Evolutionary conservation across 1,139 yeast genomes (phyloP).

Genomic region (Geotrichum aggregatum): DNA sequence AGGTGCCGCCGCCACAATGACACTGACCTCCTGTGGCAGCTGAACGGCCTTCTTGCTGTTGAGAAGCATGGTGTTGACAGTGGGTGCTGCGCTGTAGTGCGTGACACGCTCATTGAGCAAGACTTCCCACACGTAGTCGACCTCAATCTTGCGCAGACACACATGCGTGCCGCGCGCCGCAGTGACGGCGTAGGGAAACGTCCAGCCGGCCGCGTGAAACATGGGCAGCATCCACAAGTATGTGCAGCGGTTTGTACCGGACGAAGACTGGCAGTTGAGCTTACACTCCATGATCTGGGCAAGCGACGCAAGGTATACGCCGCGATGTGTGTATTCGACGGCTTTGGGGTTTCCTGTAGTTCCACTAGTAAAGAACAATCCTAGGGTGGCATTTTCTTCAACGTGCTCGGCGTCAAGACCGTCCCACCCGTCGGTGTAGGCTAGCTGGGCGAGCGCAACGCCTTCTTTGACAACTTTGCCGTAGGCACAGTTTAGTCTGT

Average conservation of each 20-base stretch:
- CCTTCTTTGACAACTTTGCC: slow-evolving; percentile 33
- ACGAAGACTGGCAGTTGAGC: slow-evolving; percentile 35
- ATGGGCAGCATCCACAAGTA: slow-evolving; percentile 42
- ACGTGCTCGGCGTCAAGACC: slow-evolving; percentile 31
- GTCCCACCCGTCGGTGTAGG: slow-evolving; percentile 26
- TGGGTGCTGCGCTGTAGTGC: slow-evolving; percentile 42
- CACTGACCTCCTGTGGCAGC: slow-evolving; percentile 34
- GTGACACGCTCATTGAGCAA: slow-evolving; percentile 35
- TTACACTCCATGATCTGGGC: slow-evolving; percentile 37
- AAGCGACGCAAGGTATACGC: slow-evolving; percentile 37
- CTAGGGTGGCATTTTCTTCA: slow-evolving; percentile 35
- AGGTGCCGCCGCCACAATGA: slow-evolving; percentile 42
- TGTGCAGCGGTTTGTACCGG: slow-evolving; percentile 35
- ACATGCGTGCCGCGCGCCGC: slow-evolving; percentile 41
- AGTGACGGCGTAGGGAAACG: slow-evolving; percentile 41
- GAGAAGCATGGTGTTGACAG: slow-evolving; percentile 40
- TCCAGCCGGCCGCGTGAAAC: slow-evolving; percentile 44
- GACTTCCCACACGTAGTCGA: slow-evolving; percentile 38
- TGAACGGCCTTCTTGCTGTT: slow-evolving; percentile 35
- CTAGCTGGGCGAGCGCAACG: slow-evolving; percentile 22
- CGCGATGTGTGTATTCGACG: slow-evolving; percentile 56
- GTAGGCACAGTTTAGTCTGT: slow-evolving; percentile 29
- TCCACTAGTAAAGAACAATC: slow-evolving; percentile 60
- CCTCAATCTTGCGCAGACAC: slow-evolving; percentile 39
- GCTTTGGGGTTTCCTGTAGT: slow-evolving; percentile 79